These are phyloP conservation scores for Neopestalotiopsis sp. DNA, from an alignment of 2,329 filamentous ascomycete genomes.

Conservation along the genomic window DNA sequence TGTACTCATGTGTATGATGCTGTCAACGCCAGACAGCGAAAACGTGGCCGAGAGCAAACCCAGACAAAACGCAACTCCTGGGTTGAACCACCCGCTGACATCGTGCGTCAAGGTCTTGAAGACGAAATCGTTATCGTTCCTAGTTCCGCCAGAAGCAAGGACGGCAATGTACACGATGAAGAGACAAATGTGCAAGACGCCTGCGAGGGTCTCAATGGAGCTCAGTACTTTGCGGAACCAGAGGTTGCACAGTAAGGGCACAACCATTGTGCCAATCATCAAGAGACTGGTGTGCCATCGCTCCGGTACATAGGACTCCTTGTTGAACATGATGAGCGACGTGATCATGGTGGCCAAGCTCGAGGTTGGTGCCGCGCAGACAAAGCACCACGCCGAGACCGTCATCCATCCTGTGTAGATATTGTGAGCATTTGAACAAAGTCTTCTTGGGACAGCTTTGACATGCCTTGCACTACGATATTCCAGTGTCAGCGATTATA, in stretches of 20 bases:
- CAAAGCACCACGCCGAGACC: background rate
- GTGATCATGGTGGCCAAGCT: constrained; percentile 1
- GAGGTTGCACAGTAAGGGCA: background rate
- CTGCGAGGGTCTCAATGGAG: background rate
- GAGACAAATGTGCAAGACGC: constrained; percentile 7
- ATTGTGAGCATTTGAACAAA: background rate
- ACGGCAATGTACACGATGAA: constrained; percentile 5
- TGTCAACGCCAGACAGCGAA: constrained; percentile 5
- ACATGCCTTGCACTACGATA: constrained; percentile 2
- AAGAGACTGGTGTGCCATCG: constrained; percentile 3
- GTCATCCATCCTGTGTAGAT: constrained; percentile 2
- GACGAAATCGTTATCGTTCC: background rate
- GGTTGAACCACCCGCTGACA: constrained; percentile 6
- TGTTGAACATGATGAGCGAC: constrained; percentile 4
- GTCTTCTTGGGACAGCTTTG: background rate
- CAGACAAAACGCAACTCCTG: background rate
- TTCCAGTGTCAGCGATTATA: background rate
- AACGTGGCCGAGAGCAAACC: background rate
- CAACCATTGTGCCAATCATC: background rate
- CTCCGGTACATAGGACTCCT: background rate
- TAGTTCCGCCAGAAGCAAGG: background rate
- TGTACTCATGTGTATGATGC: constrained; percentile 8
- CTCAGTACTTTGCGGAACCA: constrained; percentile 8
- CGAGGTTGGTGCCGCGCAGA: background rate
- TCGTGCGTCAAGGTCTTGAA: constrained; percentile 13